Evolutionary conservation across 202 grass and related monocot genomes (phyloP).

Genomic region (Cymbopogon flexuosus): DNA sequence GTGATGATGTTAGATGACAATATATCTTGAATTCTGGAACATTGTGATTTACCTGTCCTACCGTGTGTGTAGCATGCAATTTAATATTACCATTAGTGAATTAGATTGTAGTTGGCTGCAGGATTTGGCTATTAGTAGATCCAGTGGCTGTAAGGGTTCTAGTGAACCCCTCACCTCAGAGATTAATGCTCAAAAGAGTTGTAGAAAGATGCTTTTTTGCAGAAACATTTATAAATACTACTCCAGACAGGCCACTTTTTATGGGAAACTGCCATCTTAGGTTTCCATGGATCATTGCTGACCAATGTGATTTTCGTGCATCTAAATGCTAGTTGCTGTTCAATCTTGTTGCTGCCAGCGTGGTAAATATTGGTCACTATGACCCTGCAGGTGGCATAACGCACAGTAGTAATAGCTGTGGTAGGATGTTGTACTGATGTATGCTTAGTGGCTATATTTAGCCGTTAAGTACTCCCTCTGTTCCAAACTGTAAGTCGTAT

Average conservation of each 20-base stretch:
- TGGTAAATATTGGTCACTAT: not conserved
- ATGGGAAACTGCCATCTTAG: not conserved
- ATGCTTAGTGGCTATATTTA: not conserved
- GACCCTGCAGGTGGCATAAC: not conserved
- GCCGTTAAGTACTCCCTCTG: not conserved
- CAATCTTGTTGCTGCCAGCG: constrained; percentile 2
- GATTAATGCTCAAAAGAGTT: constrained; percentile 22
- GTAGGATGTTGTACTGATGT: not conserved
- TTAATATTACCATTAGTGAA: constrained; percentile 6
- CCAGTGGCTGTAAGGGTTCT: constrained; percentile 16
- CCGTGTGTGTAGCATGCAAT: constrained; percentile 32
- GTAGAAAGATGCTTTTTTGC: constrained; percentile 14
- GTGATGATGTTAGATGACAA: constrained; percentile 55
- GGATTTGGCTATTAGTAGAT: constrained; percentile 12
- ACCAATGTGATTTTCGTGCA: not conserved
- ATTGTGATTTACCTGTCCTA: constrained; percentile 17
- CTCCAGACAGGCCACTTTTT: not conserved
- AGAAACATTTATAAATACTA: constrained; percentile 9
- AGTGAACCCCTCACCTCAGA: constrained; percentile 13
- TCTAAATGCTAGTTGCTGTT: constrained; percentile 2
- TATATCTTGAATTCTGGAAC: constrained; percentile 22
- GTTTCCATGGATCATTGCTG: not conserved
- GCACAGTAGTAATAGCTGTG: not conserved
- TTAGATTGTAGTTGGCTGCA: constrained; percentile 20
- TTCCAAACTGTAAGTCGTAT: not conserved